Base-by-base conservation (phyloP, 192 early-diverging fungal species). In the Neocallimastix lanati region DNA sequence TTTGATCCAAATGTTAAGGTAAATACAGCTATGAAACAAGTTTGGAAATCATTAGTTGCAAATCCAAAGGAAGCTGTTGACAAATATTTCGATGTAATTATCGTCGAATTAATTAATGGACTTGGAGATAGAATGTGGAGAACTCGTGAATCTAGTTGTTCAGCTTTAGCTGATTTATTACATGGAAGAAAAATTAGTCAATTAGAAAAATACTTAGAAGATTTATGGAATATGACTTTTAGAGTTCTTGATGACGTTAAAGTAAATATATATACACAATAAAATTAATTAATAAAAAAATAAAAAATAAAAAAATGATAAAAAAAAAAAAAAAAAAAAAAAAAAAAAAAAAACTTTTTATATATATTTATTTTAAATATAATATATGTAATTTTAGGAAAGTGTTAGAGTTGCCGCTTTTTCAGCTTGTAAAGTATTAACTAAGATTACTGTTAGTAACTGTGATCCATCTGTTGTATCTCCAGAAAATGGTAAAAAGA, bases 171-270 rank as follows among this genome's bases (percentile, higher is more conserved):
- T 4, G 94, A 95, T 81, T 78, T 94, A 13, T 81, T 94, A 2
- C 87, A 90, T 78, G 93, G 93, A 13, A 83, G 90, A 14, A 87
- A 88, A 50, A 83, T 94, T 29, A 84, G 86, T 58, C 90, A 94
- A 80, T 82, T 95, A 9, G 85, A 93, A 80, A 90, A 91, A 0
- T 93, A 94, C 76, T 79, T 98, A 36, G 91, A 95, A 79, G 86
- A 86, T 13, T 85, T 95, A 29, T 98, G 96, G 96, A 88, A 84
- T 28, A 96, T 96, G 94, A 91, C 88, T 18, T 98, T 98, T 86
- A 83, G 96, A 29, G 90, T 90, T 28, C 82, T 98, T 29, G 96
- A 98, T 82, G 96, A 98, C 80, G 95, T 98, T 83, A 97, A 97
- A 21, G 50, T 67, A 67, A 25, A 21, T 50, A 50, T 37, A 37